phyloP scores from a whole-genome alignment of 192 early-diverging fungal species.

The Backusella circina region DNA sequence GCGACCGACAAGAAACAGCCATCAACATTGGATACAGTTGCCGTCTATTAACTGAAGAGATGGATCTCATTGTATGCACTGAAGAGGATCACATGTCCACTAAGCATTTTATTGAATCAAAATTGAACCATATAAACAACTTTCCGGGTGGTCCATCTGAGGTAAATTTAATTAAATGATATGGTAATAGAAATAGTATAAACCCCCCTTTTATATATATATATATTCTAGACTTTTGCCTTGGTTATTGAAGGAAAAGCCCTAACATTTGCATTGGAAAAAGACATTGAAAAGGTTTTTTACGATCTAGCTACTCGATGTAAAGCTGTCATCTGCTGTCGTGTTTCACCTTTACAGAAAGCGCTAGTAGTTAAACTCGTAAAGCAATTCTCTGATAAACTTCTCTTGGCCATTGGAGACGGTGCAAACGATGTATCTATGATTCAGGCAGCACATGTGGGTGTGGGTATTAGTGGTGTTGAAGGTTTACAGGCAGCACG shows the following conservation, averaged over 20 bases:
- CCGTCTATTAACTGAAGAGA: slow-evolving; percentile 87
- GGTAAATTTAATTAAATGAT: background rate
- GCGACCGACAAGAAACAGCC: slow-evolving; percentile 94
- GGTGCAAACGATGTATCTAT: slow-evolving; percentile 96
- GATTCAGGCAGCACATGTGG: slow-evolving; percentile 97
- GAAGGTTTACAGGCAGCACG: slow-evolving; percentile 94
- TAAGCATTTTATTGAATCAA: slow-evolving; percentile 77
- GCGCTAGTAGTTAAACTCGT: slow-evolving; percentile 93
- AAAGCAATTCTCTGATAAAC: slow-evolving; percentile 77
- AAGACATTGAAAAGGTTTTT: slow-evolving; percentile 68
- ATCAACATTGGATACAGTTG: slow-evolving; percentile 97
- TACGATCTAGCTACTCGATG: slow-evolving; percentile 87
- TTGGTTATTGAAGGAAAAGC: slow-evolving; percentile 91
- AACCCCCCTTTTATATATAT: too few relatives aligned
- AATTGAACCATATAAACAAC: slow-evolving; percentile 61
- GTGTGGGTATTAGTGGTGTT: slow-evolving; percentile 90
- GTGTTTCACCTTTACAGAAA: slow-evolving; percentile 94
- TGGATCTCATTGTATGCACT: slow-evolving; percentile 87
- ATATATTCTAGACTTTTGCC: slow-evolving; percentile 52
- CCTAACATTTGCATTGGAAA: slow-evolving; percentile 86
- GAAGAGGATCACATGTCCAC: slow-evolving; percentile 82
- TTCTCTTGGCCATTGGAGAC: slow-evolving; percentile 92
- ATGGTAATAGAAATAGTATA: too few relatives aligned
- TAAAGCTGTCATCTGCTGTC: slow-evolving; percentile 94
- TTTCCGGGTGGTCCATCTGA: background rate